These are phyloP conservation scores for Plasmodium coatneyi DNA, from an alignment of 169 alveolate genomes.

Conservation along the genomic window DNA sequence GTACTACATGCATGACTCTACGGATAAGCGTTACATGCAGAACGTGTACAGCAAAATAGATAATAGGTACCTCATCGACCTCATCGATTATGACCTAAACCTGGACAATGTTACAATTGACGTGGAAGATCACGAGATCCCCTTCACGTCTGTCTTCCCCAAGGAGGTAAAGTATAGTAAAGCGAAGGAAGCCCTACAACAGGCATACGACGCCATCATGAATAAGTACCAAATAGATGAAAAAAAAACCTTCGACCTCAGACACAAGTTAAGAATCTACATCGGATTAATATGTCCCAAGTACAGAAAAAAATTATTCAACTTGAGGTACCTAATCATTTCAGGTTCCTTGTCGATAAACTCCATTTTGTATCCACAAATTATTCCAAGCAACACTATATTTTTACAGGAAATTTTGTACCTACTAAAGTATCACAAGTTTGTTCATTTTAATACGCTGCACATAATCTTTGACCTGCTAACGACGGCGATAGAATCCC, in stretches of 20 bases:
- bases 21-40: conserved; percentile 41
- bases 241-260: conserved; percentile 34
- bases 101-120: conserved; percentile 17
- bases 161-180: conserved; percentile 23
- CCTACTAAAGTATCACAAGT: conserved; percentile 50
- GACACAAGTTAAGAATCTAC: conserved; percentile 70
- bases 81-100: conserved; percentile 40
- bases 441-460: conserved; percentile 35
- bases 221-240: conserved; percentile 24
- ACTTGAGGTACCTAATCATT: conserved; percentile 43
- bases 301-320: conserved; percentile 57
- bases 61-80: conserved; percentile 40
- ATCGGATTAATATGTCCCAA: conserved; percentile 72
- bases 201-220: conserved; percentile 34
- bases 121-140: conserved; percentile 29
- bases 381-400: conserved; percentile 33
- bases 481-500: conserved; percentile 62
- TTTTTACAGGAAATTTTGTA: conserved; percentile 65
- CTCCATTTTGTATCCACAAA: conserved; percentile 46
- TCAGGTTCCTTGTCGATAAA: conserved; percentile 61
- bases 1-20: conserved; percentile 53
- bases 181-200: conserved; percentile 12
- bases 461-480: conserved; percentile 43
- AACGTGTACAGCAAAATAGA: conserved; percentile 49
- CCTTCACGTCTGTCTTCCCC: conserved; percentile 68